Conservation (phyloP, 371 early-diverging fungal genomes). For the Polyrhizophydium stewartii region DNA sequence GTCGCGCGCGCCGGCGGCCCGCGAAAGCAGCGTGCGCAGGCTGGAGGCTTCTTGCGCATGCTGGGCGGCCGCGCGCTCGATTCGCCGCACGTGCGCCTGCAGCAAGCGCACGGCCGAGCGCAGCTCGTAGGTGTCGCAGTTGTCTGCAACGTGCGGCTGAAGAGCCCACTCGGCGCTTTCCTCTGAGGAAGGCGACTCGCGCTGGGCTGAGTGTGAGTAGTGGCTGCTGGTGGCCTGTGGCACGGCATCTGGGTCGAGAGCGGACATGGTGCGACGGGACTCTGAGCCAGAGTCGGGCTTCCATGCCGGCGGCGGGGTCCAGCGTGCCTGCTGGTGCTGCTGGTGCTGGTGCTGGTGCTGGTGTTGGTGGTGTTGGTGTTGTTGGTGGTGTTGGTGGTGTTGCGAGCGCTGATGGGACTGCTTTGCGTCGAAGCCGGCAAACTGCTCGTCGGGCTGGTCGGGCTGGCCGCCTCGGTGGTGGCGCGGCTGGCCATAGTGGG, state of each 20-base stretch:
- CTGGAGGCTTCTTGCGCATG: no score
- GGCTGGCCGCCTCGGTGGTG: no score
- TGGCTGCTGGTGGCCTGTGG: neutral
- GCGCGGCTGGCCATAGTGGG: no score
- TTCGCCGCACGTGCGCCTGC: no score
- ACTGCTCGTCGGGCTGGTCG: no score
- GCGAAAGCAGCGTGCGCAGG: no score
- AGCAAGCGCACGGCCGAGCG: no score
- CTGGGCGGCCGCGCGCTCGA: no score
- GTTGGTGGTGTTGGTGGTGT: neutral
- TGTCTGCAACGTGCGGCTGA: no score
- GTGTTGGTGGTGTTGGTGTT: neutral
- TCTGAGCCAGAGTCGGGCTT: neutral
- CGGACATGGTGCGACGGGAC: neutral
- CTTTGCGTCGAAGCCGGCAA: no score
- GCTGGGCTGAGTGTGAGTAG: neutral
- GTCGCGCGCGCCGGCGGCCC: no score
- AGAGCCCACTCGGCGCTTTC: neutral
- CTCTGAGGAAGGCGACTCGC: neutral
- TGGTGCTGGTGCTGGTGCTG: neutral
- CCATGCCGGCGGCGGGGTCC: neutral
- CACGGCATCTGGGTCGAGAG: neutral
- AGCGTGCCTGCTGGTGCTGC: neutral
- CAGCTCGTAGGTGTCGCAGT: no score
- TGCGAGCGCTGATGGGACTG: neutral